Percentiles rank a stretch among this genome's conserved stretches.
Evolutionary conservation across 768 basidiomycete species (phyloP).

Genomic region (Phylloporus sp.): DNA sequence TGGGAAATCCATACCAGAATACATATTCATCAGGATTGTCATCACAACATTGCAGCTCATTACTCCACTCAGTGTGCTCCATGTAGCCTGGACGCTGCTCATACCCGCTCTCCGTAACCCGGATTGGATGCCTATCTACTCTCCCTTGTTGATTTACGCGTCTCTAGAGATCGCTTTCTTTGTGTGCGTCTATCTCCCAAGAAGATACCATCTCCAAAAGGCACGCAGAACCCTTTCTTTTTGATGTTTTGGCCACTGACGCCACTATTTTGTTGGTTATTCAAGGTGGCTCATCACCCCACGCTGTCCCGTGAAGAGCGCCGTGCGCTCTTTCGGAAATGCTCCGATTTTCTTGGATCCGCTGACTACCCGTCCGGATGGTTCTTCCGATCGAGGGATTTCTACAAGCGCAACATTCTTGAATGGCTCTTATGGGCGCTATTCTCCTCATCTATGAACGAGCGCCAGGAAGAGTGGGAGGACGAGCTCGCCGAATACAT

Average conservation of each 20-base stretch:
- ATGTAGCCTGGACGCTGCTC: constrained; percentile 26
- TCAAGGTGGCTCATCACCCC: constrained; percentile 37
- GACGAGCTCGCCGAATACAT: constrained; percentile 53
- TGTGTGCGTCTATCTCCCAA: constrained; percentile 45
- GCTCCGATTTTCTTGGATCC: constrained; percentile 26
- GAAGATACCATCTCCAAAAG: constrained; percentile 44
- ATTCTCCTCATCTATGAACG: constrained; percentile 41
- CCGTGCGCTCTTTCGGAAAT: constrained; percentile 46
- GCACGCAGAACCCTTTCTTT: constrained; percentile 16
- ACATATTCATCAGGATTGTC: constrained; percentile 46
- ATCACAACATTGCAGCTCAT: constrained; percentile 47
- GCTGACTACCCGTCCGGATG: constrained; percentile 44
- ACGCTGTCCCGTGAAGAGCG: constrained; percentile 40
- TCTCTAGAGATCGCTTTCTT: constrained; percentile 48
- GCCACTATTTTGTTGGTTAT: neutral
- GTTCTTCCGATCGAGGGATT: constrained; percentile 39
- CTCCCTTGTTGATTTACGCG: constrained; percentile 31
- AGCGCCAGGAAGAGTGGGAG: constrained; percentile 36
- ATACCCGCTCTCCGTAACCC: neutral
- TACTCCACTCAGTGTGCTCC: constrained; percentile 46
- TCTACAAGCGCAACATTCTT: constrained; percentile 45
- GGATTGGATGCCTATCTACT: constrained; percentile 5
- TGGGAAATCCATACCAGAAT: constrained; percentile 47
- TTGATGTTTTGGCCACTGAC: neutral
- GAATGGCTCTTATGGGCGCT: constrained; percentile 69